Percentiles rank a stretch among this genome's conserved stretches.
Conservation (phyloP, 129 eudicot species). For the Chrysanthemum lavandulifolium region DNA sequence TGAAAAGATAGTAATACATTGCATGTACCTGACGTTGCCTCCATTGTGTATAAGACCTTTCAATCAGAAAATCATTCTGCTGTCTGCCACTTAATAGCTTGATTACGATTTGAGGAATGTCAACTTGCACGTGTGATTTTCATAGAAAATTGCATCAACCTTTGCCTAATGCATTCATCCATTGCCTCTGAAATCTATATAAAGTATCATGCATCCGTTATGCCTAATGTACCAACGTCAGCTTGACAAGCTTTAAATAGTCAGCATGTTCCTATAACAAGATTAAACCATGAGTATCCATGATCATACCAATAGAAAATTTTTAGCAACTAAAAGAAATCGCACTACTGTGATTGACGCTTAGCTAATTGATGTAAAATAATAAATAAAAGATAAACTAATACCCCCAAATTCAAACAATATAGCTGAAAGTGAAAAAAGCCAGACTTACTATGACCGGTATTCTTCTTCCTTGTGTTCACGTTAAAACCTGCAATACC, state of each 20-base stretch:
- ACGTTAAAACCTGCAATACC: too few species aligned
- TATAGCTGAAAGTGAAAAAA: too few species aligned
- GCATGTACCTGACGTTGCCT: slow-evolving; percentile 70
- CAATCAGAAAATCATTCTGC: slow-evolving; percentile 62
- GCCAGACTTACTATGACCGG: too few species aligned
- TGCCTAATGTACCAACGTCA: slow-evolving; percentile 83
- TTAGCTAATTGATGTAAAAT: not conserved
- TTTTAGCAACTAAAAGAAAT: not conserved
- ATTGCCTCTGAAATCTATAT: slow-evolving; percentile 82
- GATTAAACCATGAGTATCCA: slow-evolving; percentile 20
- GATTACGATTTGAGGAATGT: slow-evolving; percentile 66
- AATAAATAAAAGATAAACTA: too few species aligned
- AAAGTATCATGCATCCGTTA: slow-evolving; percentile 75
- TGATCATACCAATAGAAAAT: slow-evolving; percentile 15
- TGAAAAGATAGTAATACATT: slow-evolving; percentile 5
- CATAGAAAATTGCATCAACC: slow-evolving; percentile 52
- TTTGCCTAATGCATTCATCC: slow-evolving; percentile 71
- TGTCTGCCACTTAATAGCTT: slow-evolving; percentile 68
- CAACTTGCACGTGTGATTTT: slow-evolving; percentile 52
- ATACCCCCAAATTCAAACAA: too few species aligned
- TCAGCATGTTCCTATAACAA: slow-evolving; percentile 69
- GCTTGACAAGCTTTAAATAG: slow-evolving; percentile 63
- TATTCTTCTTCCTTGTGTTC: too few species aligned
- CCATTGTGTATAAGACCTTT: slow-evolving; percentile 81
- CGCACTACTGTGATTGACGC: slow-evolving; percentile 7